A percentile compares a stretch with the other conserved stretches of the same genome.
phyloP scores from a whole-genome alignment of 495 filamentous ascomycete species.

The Bryoglossum gracile region DNA sequence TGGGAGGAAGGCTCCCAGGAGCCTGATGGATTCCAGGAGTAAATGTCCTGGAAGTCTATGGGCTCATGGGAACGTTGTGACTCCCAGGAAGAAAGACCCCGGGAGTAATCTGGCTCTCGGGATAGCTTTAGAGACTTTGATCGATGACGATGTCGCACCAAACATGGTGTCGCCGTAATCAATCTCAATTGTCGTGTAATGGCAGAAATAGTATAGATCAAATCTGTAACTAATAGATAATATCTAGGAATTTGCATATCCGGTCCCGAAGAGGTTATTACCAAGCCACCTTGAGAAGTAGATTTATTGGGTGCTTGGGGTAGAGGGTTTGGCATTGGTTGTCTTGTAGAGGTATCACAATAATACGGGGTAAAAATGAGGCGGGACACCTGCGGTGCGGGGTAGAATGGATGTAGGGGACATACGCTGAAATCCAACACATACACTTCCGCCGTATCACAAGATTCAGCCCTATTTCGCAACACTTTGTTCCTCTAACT shows the following conservation, averaged over 20 bases:
- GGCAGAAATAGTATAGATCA: slow-evolving; percentile 1
- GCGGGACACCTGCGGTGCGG: neutral
- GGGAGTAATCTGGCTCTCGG: slow-evolving; percentile 6
- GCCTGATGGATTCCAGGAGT: slow-evolving; percentile 1
- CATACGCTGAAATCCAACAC: slow-evolving; percentile 12
- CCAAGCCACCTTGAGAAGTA: neutral
- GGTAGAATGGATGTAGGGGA: slow-evolving; percentile 6
- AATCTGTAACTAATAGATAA: slow-evolving; percentile 2
- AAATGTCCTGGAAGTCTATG: slow-evolving; percentile 4
- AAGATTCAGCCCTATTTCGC: slow-evolving; percentile 17
- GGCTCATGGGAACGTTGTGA: slow-evolving; percentile 1
- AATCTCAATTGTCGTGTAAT: no score
- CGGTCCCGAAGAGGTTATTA: neutral
- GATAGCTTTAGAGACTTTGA: neutral
- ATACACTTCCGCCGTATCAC: slow-evolving; percentile 13
- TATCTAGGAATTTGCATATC: slow-evolving; percentile 3
- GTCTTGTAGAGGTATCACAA: slow-evolving; percentile 6
- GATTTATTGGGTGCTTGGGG: slow-evolving; percentile 1
- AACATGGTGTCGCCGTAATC: no score
- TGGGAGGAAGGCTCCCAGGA: slow-evolving; percentile 7
- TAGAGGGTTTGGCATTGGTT: slow-evolving; percentile 1
- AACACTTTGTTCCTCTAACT: slow-evolving; percentile 13
- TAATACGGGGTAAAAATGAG: slow-evolving; percentile 14
- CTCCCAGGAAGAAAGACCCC: slow-evolving; percentile 7
- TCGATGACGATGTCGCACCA: no score